Conservation (phyloP, 768 basidiomycete genomes). For the Cystofilobasidium macerans region DNA sequence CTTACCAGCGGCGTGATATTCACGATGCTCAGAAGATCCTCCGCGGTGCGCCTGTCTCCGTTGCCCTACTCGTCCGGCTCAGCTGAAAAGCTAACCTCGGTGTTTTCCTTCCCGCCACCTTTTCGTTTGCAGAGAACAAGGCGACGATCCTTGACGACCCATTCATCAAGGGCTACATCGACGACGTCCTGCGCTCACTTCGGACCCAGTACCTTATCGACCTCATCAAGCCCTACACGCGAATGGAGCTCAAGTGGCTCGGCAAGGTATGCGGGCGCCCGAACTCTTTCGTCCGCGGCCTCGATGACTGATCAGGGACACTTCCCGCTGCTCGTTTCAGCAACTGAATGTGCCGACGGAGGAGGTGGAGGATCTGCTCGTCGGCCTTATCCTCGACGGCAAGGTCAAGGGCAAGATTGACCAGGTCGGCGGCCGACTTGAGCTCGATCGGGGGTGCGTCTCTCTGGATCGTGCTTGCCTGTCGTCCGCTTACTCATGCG, state of each 20-base stretch:
- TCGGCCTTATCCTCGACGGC: slow-evolving; percentile 89
- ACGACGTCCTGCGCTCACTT: slow-evolving; percentile 83
- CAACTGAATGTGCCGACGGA: slow-evolving; percentile 87
- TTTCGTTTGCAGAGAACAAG: slow-evolving; percentile 60
- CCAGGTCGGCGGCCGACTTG: slow-evolving; percentile 85
- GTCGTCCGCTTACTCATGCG: not conserved
- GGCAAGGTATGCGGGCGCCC: slow-evolving; percentile 54
- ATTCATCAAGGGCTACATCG: slow-evolving; percentile 92
- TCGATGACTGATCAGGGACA: not conserved
- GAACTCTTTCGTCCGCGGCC: not conserved
- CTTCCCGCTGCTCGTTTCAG: slow-evolving; percentile 40
- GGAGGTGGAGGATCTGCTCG: slow-evolving; percentile 87
- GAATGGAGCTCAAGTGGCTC: slow-evolving; percentile 83
- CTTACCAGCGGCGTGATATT: slow-evolving; percentile 91
- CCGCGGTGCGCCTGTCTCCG: slow-evolving; percentile 47
- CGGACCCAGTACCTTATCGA: slow-evolving; percentile 96
- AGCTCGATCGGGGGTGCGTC: slow-evolving; percentile 63
- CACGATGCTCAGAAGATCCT: slow-evolving; percentile 95
- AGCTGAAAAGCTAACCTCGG: not conserved
- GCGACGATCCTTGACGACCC: slow-evolving; percentile 91
- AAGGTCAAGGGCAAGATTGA: slow-evolving; percentile 94
- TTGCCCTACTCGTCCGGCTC: not conserved
- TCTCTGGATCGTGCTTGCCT: not conserved
- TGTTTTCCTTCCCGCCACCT: not conserved
- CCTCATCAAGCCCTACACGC: slow-evolving; percentile 92